Percentiles rank a stretch among this genome's conserved stretches.
phyloP scores from a whole-genome alignment of 495 filamentous ascomycete species.

The Penicillium macrosclerotiorum region DNA sequence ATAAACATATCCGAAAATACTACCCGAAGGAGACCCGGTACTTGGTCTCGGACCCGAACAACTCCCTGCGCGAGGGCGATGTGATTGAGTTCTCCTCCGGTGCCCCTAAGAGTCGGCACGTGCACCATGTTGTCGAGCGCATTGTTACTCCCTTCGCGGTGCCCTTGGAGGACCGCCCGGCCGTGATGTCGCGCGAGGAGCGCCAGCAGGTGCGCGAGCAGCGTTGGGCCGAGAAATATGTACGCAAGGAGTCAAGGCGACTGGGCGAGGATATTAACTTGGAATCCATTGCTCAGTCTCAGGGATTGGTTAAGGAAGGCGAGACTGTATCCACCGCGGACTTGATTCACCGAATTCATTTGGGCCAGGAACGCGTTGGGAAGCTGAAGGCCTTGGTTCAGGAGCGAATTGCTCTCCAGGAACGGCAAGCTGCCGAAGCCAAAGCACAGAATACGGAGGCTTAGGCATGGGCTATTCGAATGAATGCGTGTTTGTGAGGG shows the following conservation, averaged over 20 bases:
- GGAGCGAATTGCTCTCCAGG: conserved; percentile 9
- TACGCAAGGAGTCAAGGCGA: conserved; percentile 41
- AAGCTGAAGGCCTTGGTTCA: conserved; percentile 26
- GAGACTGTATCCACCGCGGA: conserved; percentile 15
- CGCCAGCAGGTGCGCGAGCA: conserved; percentile 46
- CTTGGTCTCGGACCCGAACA: conserved; percentile 73
- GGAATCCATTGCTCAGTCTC: conserved; percentile 1
- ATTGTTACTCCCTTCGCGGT: conserved; percentile 73
- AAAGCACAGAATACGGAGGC: neutral
- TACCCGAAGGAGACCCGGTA: conserved; percentile 39
- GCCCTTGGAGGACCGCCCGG: conserved; percentile 59
- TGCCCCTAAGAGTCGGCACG: conserved; percentile 59
- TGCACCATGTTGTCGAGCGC: conserved; percentile 72
- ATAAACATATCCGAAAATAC: conserved; percentile 39
- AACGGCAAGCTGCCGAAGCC: neutral
- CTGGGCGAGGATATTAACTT: conserved; percentile 25
- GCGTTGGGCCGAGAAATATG: conserved; percentile 49
- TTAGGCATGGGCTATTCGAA: neutral
- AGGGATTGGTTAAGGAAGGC: neutral
- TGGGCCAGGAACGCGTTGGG: conserved; percentile 21
- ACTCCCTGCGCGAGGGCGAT: conserved; percentile 73
- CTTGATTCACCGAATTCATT: conserved; percentile 23
- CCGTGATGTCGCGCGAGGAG: conserved; percentile 64
- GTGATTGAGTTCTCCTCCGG: conserved; percentile 74
- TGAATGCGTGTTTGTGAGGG: too few relatives aligned